Evolutionary conservation across 1,139 yeast species (phyloP), one percentile per base, ranked within the genome.

Genomic region (Spencermartinsiella ligniputridi): DNA sequence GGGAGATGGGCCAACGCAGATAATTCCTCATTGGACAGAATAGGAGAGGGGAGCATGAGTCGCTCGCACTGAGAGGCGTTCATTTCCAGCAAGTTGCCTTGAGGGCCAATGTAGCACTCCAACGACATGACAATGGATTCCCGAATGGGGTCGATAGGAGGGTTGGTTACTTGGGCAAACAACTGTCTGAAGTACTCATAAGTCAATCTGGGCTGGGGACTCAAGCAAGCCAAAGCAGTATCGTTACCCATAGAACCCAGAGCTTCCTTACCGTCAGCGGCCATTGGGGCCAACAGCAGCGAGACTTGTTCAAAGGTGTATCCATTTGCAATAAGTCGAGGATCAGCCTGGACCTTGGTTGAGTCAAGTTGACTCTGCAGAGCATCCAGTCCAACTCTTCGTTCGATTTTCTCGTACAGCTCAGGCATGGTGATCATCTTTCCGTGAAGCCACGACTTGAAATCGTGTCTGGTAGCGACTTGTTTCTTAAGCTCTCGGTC

Each of bases 171-270:
- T 70, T 92, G 98, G 34, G 98, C 98, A 69, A 92, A 92, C 60
- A 92, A 76, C 68, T 92, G 96, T 62, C 96, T 83, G 75, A 92
- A 92, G 70, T 92, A 92, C 62, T 92, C 98, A 65, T 85, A 92
- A 54, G 88, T 72, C 54, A 92, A 72, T 56, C 84, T 84, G 40
- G 98, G 97, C 68, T 89, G 95, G 62, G 87, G 92, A 39, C 96
- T 84, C 55, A 92, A 71, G 69, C 98, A 92, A 1, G 98, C 97
- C 55, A 92, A 75, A n/a, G 97, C 95, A 47, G 92, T 82, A 63
- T 92, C 98, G 63, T 90, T 90, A 75, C 98, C 98, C 98, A 92
- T 92, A 12, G 97, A 89, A 22, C 98, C 97, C 48, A 92, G 75
- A 3, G 97, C 90, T 70, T 92, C 98, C 62, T 89, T 89, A 51